Evolutionary conservation across 2,329 filamentous ascomycete genomes (phyloP).

Genomic region (Neofusicoccum umdonicola): DNA sequence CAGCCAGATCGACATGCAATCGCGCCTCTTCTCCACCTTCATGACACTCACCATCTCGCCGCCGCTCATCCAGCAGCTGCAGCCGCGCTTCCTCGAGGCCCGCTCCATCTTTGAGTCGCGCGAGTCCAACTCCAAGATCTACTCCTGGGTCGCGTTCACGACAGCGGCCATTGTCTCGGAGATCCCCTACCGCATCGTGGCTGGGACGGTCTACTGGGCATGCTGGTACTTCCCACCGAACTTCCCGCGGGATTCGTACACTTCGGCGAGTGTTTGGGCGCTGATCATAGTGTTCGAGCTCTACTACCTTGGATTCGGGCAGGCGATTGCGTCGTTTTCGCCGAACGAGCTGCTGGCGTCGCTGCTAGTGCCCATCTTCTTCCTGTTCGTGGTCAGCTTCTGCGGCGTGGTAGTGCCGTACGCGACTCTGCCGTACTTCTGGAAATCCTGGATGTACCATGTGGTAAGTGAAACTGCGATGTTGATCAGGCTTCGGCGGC

Average conservation of each 20-base stretch:
- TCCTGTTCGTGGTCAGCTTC: slow-evolving; percentile 68
- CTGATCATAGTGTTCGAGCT: slow-evolving; percentile 65
- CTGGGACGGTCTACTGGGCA: slow-evolving; percentile 62
- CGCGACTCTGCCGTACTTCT: slow-evolving; percentile 60
- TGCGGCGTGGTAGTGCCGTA: slow-evolving; percentile 74
- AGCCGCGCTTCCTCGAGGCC: slow-evolving; percentile 67
- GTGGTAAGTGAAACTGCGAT: slow-evolving; percentile 7
- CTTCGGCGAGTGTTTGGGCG: slow-evolving; percentile 61
- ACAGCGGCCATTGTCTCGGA: slow-evolving; percentile 66
- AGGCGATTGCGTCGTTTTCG: slow-evolving; percentile 64
- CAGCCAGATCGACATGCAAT: slow-evolving; percentile 46
- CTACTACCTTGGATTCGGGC: slow-evolving; percentile 64
- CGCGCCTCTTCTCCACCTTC: slow-evolving; percentile 72
- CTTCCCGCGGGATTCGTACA: slow-evolving; percentile 57
- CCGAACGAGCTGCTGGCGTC: slow-evolving; percentile 67
- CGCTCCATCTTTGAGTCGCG: slow-evolving; percentile 68
- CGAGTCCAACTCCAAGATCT: slow-evolving; percentile 76
- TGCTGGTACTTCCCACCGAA: slow-evolving; percentile 54
- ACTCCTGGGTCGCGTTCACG: slow-evolving; percentile 71
- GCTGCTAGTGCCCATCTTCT: slow-evolving; percentile 66
- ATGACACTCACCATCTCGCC: slow-evolving; percentile 74
- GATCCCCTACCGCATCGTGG: slow-evolving; percentile 66
- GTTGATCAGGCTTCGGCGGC: slow-evolving; percentile 1
- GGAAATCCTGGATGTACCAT: slow-evolving; percentile 50
- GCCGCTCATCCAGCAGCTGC: slow-evolving; percentile 72